A percentile compares a stretch with the other conserved stretches of the same genome.
phyloP scores from a whole-genome alignment of 2,329 filamentous ascomycete genomes.

The Hymenoscyphus occultus region DNA sequence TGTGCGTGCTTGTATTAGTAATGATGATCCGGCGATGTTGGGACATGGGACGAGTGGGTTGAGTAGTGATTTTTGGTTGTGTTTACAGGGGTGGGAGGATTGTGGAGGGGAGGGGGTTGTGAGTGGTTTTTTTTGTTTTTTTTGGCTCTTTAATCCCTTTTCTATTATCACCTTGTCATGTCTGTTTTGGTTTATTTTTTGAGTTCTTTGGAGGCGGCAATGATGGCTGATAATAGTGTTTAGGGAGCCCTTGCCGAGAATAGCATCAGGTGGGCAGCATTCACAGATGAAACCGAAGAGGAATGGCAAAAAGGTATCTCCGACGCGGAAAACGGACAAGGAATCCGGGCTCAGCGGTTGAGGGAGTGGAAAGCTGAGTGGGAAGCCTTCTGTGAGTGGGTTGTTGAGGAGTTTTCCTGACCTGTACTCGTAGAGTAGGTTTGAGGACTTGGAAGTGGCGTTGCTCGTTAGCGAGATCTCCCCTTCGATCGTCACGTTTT shows the following conservation, averaged over 20 bases:
- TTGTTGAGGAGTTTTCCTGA: slow-evolving; percentile 65
- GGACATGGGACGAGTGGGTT: slow-evolving; percentile 76
- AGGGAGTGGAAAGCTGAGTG: slow-evolving; percentile 76
- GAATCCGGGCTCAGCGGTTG: slow-evolving; percentile 66
- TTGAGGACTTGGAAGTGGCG: neutral
- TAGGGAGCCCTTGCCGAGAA: slow-evolving; percentile 68
- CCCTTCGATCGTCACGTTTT: neutral
- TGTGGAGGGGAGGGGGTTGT: slow-evolving; percentile 74
- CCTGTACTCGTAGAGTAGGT: too few species aligned
- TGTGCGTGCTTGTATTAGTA: slow-evolving; percentile 77
- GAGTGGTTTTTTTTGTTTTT: neutral
- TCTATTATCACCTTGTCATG: neutral
- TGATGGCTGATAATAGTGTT: neutral
- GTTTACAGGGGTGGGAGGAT: slow-evolving; percentile 84
- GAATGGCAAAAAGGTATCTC: slow-evolving; percentile 70
- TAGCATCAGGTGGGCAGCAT: slow-evolving; percentile 80
- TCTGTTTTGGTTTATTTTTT: neutral
- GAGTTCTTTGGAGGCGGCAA: too few species aligned
- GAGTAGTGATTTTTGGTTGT: slow-evolving; percentile 90
- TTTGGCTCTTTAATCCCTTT: too few species aligned
- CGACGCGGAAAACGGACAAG: slow-evolving; percentile 65
- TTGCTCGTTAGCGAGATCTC: neutral
- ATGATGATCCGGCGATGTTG: slow-evolving; percentile 86
- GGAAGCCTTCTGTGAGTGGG: slow-evolving; percentile 85
- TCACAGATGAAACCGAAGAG: slow-evolving; percentile 70